Conservation (phyloP, 345 rosid species). For the Durio zibethinus region DNA sequence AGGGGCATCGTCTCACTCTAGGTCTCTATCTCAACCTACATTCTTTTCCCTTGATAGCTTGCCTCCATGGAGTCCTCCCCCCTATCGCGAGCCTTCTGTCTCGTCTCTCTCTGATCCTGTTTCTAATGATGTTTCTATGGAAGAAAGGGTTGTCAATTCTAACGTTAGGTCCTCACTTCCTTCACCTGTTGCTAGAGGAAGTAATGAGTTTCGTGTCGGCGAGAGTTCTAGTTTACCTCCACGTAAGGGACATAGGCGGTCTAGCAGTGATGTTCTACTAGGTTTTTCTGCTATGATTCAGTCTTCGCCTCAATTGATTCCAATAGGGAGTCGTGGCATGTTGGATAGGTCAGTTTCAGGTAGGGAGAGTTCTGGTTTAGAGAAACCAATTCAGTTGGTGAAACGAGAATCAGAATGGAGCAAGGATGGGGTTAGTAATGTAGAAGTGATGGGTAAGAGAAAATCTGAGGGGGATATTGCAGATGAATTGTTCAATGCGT, state of each 20-base stretch:
- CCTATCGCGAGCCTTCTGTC: constrained; percentile 34
- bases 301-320: constrained; percentile 33
- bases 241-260: constrained; percentile 49
- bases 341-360: constrained; percentile 20
- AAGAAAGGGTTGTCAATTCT: constrained; percentile 36
- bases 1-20: constrained; percentile 42
- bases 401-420: constrained; percentile 36
- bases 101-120: constrained; percentile 25
- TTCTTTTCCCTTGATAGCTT: constrained; percentile 57
- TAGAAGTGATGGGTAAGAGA: constrained; percentile 40
- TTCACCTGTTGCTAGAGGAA: constrained; percentile 30
- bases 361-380: constrained; percentile 12
- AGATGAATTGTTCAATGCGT: constrained; percentile 60
- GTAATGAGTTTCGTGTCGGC: constrained; percentile 19
- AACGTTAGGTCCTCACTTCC: constrained; percentile 23
- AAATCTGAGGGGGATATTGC: constrained; percentile 50
- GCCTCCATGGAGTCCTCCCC: constrained; percentile 50
- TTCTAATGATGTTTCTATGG: constrained; percentile 38
- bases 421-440: constrained; percentile 26
- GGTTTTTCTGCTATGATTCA: constrained; percentile 42
- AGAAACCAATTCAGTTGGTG: constrained; percentile 32
- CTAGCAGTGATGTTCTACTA: constrained; percentile 54
- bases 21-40: constrained; percentile 55
- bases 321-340: constrained; percentile 11
- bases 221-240: constrained; percentile 46